Base-by-base conservation (phyloP, 2,329 filamentous ascomycete species). In the Stagonosporopsis rhizophila region DNA sequence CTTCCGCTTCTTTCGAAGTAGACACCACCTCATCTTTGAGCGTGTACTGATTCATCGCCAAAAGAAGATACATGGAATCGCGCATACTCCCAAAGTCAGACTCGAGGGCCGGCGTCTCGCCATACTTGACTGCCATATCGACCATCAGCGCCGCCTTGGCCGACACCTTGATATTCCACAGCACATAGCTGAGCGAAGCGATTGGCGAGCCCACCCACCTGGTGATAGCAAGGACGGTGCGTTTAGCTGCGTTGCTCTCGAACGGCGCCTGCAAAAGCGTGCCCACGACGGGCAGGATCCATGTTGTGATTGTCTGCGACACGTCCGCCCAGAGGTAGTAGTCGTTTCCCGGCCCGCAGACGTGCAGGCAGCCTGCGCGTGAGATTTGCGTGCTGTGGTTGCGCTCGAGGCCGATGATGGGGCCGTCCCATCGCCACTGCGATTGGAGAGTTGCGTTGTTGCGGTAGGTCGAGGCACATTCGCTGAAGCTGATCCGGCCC, bases 11-110 rank as follows among this genome's bases (percentile, higher is more conserved):
- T 46, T 71, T 76, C 17, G 61, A 60, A 6, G 55, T 51, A 3
- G 58, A 19, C 8, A 59, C 61, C 5, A 58, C 59, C 28, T 65
- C 70, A 19, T 65, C 64, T 35, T 74, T 74, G 50, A 79, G 71
- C 3, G 69, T 77, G 56, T 78, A 81, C 60, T 81, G 79, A 41
- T 80, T 80, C 71, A 80, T 77, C 6, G 75, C 75, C 44, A 75
- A 71, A 17, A 81, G 68, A 15, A 82, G 70, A 48, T 77, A 80
- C 62, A 81, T 75, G 0, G 78, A 79, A 55, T 82, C 79, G 34
- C 78, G 60, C 48, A 79, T 74, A 19, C 72, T 72, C 6, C 62
- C 67, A 56, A 76, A 79, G 15, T 78, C 64, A 14, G 66, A 72
- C 14, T 68, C 57, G 15, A 66, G 61, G 15, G 64, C 62, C 1